phyloP scores from a whole-genome alignment of 2,329 filamentous ascomycete species.

The Ophiocordyceps polyrhachis-furcata region DNA sequence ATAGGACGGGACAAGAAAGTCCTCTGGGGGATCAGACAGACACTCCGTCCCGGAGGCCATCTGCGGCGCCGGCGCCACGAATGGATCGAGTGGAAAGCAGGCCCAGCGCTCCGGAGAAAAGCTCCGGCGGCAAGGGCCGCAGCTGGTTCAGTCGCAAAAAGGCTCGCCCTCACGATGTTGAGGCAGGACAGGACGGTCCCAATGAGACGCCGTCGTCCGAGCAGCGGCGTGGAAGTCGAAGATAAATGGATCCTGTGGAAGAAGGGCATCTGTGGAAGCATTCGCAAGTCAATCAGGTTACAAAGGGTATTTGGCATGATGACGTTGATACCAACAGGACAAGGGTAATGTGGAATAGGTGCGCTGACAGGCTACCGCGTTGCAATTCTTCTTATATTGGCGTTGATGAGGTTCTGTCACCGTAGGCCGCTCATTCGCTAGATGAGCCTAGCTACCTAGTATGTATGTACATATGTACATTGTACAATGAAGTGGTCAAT shows the following conservation, averaged over 20 bases:
- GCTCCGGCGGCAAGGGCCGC: constrained; percentile 10
- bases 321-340: background rate
- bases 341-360: too few relatives aligned
- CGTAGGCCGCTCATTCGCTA: too few relatives aligned
- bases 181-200: constrained; percentile 9
- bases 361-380: too few relatives aligned
- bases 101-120: constrained; percentile 10
- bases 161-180: constrained; percentile 11
- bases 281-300: background rate
- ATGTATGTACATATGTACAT: too few relatives aligned
- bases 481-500: too few relatives aligned
- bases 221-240: background rate
- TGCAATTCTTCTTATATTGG: too few relatives aligned
- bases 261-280: background rate
- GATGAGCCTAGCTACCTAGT: too few relatives aligned
- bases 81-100: constrained; percentile 4
- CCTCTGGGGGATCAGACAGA: constrained; percentile 10
- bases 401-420: too few relatives aligned
- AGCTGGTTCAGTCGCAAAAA: constrained; percentile 12
- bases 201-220: background rate
- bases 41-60: constrained; percentile 8
- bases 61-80: constrained; percentile 8
- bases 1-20: constrained; percentile 17
- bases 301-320: too few relatives aligned
- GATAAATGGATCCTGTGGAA: background rate